phyloP scores from a whole-genome alignment of 495 filamentous ascomycete genomes.

The Parathielavia hyrcaniae region DNA sequence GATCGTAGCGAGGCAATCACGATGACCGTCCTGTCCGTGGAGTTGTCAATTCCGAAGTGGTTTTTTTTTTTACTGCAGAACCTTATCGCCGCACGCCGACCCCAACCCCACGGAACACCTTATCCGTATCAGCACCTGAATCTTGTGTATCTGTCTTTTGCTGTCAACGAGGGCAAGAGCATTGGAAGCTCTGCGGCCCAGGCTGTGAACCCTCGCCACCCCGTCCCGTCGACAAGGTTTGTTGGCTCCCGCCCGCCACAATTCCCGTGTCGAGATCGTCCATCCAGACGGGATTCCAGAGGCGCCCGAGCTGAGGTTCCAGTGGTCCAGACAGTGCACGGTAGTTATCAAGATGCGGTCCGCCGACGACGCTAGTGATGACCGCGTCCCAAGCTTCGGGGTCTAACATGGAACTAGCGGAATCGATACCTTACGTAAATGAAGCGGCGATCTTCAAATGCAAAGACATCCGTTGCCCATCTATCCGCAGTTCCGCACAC shows the following conservation, averaged over 20 bases:
- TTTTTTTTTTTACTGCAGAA: neutral
- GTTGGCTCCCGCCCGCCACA: neutral
- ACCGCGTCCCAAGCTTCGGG: slow-evolving; percentile 4
- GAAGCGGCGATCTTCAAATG: slow-evolving; percentile 10
- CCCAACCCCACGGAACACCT: slow-evolving; percentile 7
- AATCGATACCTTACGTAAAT: slow-evolving; percentile 18
- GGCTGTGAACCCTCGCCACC: neutral
- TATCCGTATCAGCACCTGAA: neutral
- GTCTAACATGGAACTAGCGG: neutral
- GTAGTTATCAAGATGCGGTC: neutral
- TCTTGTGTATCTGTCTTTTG: neutral
- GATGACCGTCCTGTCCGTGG: neutral
- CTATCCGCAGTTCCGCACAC: neutral
- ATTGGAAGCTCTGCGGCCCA: too few species aligned
- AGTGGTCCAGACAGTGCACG: neutral
- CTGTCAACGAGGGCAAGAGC: neutral
- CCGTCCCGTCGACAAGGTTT: neutral
- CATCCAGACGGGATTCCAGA: neutral
- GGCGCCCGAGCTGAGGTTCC: slow-evolving; percentile 3
- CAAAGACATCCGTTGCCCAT: neutral
- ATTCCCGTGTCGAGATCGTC: neutral
- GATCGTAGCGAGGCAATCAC: neutral
- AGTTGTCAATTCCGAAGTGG: too few species aligned
- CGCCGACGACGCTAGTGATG: slow-evolving; percentile 8
- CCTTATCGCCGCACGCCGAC: neutral